Base-by-base conservation (phyloP, 352 stramenopile genomes). In the Globisporangium megalacanthum region DNA sequence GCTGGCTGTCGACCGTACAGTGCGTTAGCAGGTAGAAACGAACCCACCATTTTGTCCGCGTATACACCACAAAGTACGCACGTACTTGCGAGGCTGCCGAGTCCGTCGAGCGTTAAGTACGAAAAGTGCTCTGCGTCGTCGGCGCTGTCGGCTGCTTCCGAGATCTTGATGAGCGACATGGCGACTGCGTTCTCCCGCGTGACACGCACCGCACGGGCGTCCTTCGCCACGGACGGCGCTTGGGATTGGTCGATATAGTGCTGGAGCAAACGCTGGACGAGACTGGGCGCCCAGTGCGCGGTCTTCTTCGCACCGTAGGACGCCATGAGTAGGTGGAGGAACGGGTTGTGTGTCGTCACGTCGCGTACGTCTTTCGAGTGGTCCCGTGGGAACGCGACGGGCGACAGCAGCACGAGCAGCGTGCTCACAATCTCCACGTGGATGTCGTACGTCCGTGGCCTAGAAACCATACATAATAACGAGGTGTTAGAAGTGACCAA, bases 341-440 rank as follows among this genome's bases (percentile, higher is more conserved):
- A 89, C 17, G 79, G 78, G 22, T 89, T 88, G 52, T 85, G 67
- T 13, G 61, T 54, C 15, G 64, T 68, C 52, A 81, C 46, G 42
- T 87, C 78, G 10, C 62, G 54, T 1, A 65, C 64, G 48, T 72
- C 61, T 33, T 78, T 77, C 19, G 67, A 73, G 53, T 86, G 72
- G 47, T 86, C 72, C 9, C 73, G 77, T 3, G 78, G 75, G 54
- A 85, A 93, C 9, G 70, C 77, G 19, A 87, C 75, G 1, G 83
- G 75, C 1, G 83, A 76, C 4, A 91, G 64, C 17, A 94, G 69
- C 41, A 89, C 77, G 14, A 94, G 68, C 25, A 94, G 52, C 31
- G 69, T 84, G 53, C 79, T 94, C 15, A 94, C 58, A 3, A 86
- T 68, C 71, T 92, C 83, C n/a, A 90, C 67, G 45, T 90, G 79